Conservation (phyloP, 495 filamentous ascomycete species). For the Amorphotheca resinae region DNA sequence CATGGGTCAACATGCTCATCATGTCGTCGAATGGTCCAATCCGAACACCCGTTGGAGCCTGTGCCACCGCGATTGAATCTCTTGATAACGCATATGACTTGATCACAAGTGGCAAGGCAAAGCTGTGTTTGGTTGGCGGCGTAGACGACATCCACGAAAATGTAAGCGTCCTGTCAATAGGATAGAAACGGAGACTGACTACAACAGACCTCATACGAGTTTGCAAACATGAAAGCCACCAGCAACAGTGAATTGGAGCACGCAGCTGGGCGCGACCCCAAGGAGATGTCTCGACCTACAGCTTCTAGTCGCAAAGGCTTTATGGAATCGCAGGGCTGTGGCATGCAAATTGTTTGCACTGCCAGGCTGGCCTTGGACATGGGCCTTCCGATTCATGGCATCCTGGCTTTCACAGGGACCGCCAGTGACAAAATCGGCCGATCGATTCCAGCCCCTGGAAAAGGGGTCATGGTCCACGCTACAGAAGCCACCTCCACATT, state of each 20-base stretch:
- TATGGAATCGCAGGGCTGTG: constrained; percentile 97
- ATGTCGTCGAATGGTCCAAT: constrained; percentile 92
- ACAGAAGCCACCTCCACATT: constrained; percentile 77
- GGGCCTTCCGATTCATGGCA: constrained; percentile 93
- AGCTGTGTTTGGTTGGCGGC: constrained; percentile 90
- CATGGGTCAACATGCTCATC: constrained; percentile 97
- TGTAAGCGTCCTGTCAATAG: constrained; percentile 20
- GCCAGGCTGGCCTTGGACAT: constrained; percentile 93
- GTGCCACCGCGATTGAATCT: constrained; percentile 92
- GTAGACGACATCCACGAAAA: constrained; percentile 98
- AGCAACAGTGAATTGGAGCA: constrained; percentile 89
- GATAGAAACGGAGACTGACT: background rate
- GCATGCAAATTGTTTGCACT: constrained; percentile 94
- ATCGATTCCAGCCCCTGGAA: constrained; percentile 87
- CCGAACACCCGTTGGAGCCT: constrained; percentile 94
- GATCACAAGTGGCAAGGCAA: constrained; percentile 90
- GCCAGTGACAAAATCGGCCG: constrained; percentile 96
- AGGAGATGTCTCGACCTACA: constrained; percentile 93
- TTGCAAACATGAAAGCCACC: constrained; percentile 98
- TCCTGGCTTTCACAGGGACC: constrained; percentile 81
- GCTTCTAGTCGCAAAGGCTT: constrained; percentile 92
- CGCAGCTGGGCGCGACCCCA: constrained; percentile 79
- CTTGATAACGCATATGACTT: constrained; percentile 93
- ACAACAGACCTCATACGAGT: constrained; percentile 64
- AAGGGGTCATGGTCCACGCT: constrained; percentile 88